These are phyloP conservation scores for Hanseniaspora occidentalis DNA, from an alignment of 805 yeast species.

Conservation along the genomic window DNA sequence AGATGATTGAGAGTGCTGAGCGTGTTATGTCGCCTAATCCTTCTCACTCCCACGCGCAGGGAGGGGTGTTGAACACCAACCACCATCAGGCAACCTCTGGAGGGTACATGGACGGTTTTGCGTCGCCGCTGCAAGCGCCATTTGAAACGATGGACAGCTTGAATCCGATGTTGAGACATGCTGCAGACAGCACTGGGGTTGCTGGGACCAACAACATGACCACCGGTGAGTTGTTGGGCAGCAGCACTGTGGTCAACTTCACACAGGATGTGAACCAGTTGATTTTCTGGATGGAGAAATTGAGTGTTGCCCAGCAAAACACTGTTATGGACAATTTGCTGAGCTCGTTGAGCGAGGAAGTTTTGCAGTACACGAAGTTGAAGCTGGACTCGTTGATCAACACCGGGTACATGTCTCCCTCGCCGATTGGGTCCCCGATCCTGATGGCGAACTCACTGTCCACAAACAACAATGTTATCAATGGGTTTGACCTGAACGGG, in stretches of 20 bases:
- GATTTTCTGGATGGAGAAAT: conserved; percentile 37
- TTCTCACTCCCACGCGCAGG: conserved; percentile 5
- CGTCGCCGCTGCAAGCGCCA: conserved; percentile 1
- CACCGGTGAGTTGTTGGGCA: conserved; percentile 7
- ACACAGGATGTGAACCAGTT: conserved; percentile 39
- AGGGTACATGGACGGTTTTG: conserved; percentile 1
- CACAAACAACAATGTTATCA: conserved; percentile 1
- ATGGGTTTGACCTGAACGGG: conserved; percentile 13
- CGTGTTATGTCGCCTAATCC: conserved; percentile 5
- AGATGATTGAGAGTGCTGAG: conserved; percentile 11
- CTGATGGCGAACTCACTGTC: conserved; percentile 3
- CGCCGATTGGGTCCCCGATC: conserved; percentile 17
- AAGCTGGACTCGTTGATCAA: conserved; percentile 29
- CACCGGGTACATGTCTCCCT: conserved; percentile 16
- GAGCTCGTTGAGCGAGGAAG: conserved; percentile 37
- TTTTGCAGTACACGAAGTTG: conserved; percentile 35
- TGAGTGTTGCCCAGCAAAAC: conserved; percentile 39
- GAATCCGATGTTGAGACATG: background rate
- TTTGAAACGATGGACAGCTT: conserved; percentile 1
- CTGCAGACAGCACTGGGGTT: conserved; percentile 5
- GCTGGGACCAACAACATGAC: no score
- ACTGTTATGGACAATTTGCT: conserved; percentile 43
- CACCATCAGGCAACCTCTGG: no score
- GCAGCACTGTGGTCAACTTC: conserved; percentile 24
- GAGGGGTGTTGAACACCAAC: no score